These are phyloP conservation scores for Fusarium sp. DNA, from an alignment of 2,329 filamentous ascomycete species.

Conservation along the genomic window DNA sequence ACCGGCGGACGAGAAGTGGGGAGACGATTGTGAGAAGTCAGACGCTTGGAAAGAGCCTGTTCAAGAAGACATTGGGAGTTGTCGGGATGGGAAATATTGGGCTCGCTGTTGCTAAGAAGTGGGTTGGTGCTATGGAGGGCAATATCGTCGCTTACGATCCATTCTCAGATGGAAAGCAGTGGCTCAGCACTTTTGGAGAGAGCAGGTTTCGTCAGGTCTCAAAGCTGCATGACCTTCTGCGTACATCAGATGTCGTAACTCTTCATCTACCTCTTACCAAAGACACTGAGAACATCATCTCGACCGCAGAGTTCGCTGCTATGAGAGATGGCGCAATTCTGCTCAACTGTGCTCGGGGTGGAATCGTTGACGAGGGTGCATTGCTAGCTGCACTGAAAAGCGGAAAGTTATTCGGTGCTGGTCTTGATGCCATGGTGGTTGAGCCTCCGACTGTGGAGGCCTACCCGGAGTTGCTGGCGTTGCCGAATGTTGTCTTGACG, in stretches of 20 bases:
- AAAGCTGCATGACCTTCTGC: neutral
- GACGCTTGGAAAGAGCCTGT: neutral
- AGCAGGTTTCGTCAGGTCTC: neutral
- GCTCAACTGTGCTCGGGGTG: neutral
- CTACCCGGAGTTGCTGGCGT: neutral
- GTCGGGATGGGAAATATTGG: neutral
- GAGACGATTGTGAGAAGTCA: neutral
- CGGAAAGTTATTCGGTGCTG: neutral
- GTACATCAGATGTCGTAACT: neutral
- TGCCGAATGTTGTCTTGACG: neutral
- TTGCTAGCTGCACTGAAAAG: neutral
- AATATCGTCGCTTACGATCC: neutral
- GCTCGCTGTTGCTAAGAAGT: neutral
- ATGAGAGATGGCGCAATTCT: neutral
- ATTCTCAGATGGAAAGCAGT: neutral
- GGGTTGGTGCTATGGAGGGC: neutral
- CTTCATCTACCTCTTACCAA: neutral
- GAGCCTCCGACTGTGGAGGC: neutral
- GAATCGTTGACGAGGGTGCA: neutral
- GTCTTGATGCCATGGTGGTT: neutral
- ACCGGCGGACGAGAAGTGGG: neutral
- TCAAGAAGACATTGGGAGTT: neutral
- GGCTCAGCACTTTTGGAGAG: neutral
- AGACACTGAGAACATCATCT: neutral
- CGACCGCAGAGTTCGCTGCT: rapidly evolving